These are phyloP conservation scores for Tolypocladium ophioglossoides DNA, from an alignment of 2,329 filamentous ascomycete species.

Conservation along the genomic window DNA sequence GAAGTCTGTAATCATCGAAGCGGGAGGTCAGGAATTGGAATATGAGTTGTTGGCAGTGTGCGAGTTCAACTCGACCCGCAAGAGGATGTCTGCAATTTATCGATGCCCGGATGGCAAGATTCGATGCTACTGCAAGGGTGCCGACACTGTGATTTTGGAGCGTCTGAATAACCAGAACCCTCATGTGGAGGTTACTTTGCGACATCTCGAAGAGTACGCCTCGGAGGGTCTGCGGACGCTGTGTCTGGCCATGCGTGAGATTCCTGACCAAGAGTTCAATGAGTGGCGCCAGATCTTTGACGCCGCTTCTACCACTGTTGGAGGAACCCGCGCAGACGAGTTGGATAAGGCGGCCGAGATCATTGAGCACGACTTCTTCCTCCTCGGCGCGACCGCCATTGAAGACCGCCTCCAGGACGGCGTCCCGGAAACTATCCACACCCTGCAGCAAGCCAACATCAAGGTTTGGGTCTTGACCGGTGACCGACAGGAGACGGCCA, in stretches of 20 bases:
- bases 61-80: slow-evolving; percentile 90
- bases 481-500: slow-evolving; percentile 95
- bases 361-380: slow-evolving; percentile 83
- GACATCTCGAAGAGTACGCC: slow-evolving; percentile 97
- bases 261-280: slow-evolving; percentile 79
- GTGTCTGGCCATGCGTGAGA: slow-evolving; percentile 87
- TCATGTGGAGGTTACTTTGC: slow-evolving; percentile 78
- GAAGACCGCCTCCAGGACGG: slow-evolving; percentile 96
- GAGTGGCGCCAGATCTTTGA: slow-evolving; percentile 85
- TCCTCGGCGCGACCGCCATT: slow-evolving; percentile 92
- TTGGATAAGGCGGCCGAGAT: slow-evolving; percentile 94
- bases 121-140: slow-evolving; percentile 88
- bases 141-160: slow-evolving; percentile 94
- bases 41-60: slow-evolving; percentile 94
- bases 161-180: slow-evolving; percentile 75
- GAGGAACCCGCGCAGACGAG: slow-evolving; percentile 86
- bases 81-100: slow-evolving; percentile 97
- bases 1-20: slow-evolving; percentile 72
- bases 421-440: slow-evolving; percentile 96
- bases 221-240: slow-evolving; percentile 91
- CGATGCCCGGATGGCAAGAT: slow-evolving; percentile 94
- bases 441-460: slow-evolving; percentile 90
- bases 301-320: slow-evolving; percentile 77
- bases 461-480: slow-evolving; percentile 98
- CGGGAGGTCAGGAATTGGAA: slow-evolving; percentile 60